These are phyloP conservation scores for Pleurotus citrinopileatus DNA, from an alignment of 768 basidiomycete species.

Conservation along the genomic window DNA sequence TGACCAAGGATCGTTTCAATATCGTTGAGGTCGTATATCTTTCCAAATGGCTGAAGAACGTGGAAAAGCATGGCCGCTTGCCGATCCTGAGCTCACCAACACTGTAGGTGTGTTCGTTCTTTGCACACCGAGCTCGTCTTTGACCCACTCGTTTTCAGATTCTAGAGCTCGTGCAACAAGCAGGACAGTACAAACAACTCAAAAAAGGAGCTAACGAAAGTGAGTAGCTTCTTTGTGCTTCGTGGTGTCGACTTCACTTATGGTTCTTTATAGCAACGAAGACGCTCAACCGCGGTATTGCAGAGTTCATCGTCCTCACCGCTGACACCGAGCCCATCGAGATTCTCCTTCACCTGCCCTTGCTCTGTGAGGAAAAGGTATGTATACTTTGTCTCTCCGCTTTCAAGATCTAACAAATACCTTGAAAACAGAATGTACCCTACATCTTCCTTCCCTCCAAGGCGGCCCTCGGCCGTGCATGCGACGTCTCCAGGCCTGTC, in stretches of 20 bases:
- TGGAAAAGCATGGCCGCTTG: slow-evolving; percentile 87
- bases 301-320: slow-evolving; percentile 96
- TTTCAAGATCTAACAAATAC: neutral
- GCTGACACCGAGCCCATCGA: slow-evolving; percentile 97
- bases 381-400: slow-evolving; percentile 10
- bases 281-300: slow-evolving; percentile 95
- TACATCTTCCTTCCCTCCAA: slow-evolving; percentile 96
- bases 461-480: slow-evolving; percentile 93
- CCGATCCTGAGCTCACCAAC: slow-evolving; percentile 86
- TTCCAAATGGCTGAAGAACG: slow-evolving; percentile 61
- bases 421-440: slow-evolving; percentile 72
- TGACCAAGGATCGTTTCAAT: slow-evolving; percentile 80
- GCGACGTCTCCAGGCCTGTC: slow-evolving; percentile 92
- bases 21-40: slow-evolving; percentile 68
- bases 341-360: slow-evolving; percentile 93
- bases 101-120: slow-evolving; percentile 47
- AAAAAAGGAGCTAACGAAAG: slow-evolving; percentile 99
- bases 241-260: neutral
- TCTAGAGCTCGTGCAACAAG: slow-evolving; percentile 93
- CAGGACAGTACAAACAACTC: slow-evolving; percentile 94
- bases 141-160: slow-evolving; percentile 50
- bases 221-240: slow-evolving; percentile 25
- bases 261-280: slow-evolving; percentile 71
- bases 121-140: too few species aligned
- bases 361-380: slow-evolving; percentile 98